Conservation (phyloP, 225 moss, liverwort and hornwort species). For the Anthoceros angustus region DNA sequence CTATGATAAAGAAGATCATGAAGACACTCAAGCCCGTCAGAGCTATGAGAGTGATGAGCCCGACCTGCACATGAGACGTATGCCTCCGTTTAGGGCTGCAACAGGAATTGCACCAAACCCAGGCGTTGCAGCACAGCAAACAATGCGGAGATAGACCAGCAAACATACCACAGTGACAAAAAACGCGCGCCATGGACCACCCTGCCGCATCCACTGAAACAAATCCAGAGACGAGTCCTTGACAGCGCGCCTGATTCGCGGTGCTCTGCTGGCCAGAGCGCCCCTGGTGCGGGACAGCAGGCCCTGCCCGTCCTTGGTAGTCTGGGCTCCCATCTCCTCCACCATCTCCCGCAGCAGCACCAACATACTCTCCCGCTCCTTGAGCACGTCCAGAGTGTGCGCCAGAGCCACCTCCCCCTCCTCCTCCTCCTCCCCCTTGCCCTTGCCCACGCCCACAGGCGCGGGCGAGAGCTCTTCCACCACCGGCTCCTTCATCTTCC, state of each 20-base stretch:
- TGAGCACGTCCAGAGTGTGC: neutral
- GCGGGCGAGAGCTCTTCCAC: too few species aligned
- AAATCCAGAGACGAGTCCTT: constrained; percentile 22
- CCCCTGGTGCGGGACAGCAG: constrained; percentile 25
- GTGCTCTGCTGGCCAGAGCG: constrained; percentile 29
- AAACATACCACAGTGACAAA: constrained; percentile 39
- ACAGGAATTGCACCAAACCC: too few species aligned
- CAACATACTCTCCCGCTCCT: constrained; percentile 20
- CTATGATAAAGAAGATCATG: constrained; percentile 50
- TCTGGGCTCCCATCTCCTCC: constrained; percentile 7
- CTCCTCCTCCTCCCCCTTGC: neutral
- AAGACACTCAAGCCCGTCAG: constrained; percentile 57
- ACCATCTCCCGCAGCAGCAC: constrained; percentile 33
- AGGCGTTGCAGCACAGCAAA: neutral
- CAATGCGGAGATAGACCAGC: neutral
- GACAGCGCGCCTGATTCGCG: constrained; percentile 37
- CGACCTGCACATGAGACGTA: constrained; percentile 31
- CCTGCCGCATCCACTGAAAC: constrained; percentile 38
- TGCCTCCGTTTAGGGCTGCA: neutral
- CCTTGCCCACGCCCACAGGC: too few species aligned
- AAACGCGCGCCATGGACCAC: constrained; percentile 39
- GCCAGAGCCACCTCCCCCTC: too few species aligned
- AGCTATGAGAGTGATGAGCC: constrained; percentile 34
- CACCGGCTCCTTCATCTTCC: too few species aligned
- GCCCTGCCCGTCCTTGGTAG: constrained; percentile 14